Conservation (phyloP, 805 yeast genomes). For the Metschnikowia drakensbergensis region DNA sequence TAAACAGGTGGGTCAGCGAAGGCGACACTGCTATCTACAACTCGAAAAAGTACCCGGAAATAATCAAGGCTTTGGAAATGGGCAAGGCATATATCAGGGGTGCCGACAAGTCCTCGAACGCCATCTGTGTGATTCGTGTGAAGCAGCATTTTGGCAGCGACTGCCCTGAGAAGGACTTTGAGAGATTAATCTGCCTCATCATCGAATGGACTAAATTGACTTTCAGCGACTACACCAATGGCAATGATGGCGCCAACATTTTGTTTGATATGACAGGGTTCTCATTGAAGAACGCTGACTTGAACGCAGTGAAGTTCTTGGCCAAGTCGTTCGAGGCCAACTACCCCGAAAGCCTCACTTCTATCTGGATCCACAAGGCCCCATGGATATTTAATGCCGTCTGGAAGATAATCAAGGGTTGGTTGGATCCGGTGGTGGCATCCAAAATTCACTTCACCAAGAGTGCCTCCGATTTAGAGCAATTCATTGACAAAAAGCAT, state of each 20-base stretch:
- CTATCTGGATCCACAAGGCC: slow-evolving; percentile 82
- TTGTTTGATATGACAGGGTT: slow-evolving; percentile 88
- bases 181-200: slow-evolving; percentile 17
- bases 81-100: slow-evolving; percentile 18
- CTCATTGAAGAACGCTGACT: slow-evolving; percentile 89
- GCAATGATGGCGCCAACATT: slow-evolving; percentile 40
- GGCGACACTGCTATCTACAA: slow-evolving; percentile 14
- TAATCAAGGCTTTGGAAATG: slow-evolving; percentile 17
- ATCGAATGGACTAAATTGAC: slow-evolving; percentile 43
- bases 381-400: slow-evolving; percentile 96
- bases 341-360: slow-evolving; percentile 90
- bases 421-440: slow-evolving; percentile 97
- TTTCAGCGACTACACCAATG: slow-evolving; percentile 11
- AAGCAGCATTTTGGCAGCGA: slow-evolving; percentile 22
- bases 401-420: slow-evolving; percentile 87
- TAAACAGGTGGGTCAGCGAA: slow-evolving; percentile 18
- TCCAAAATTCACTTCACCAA: slow-evolving; percentile 84
- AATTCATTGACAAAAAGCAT: slow-evolving; percentile 53
- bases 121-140: slow-evolving; percentile 19
- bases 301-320: slow-evolving; percentile 82
- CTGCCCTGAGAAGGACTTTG: slow-evolving; percentile 23
- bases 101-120: slow-evolving; percentile 15
- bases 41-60: slow-evolving; percentile 14
- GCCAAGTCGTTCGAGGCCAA: slow-evolving; percentile 91
- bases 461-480: slow-evolving; percentile 58